Evolutionary conservation across 441 rosid species (phyloP).

Genomic region (Populus hybrid): DNA sequence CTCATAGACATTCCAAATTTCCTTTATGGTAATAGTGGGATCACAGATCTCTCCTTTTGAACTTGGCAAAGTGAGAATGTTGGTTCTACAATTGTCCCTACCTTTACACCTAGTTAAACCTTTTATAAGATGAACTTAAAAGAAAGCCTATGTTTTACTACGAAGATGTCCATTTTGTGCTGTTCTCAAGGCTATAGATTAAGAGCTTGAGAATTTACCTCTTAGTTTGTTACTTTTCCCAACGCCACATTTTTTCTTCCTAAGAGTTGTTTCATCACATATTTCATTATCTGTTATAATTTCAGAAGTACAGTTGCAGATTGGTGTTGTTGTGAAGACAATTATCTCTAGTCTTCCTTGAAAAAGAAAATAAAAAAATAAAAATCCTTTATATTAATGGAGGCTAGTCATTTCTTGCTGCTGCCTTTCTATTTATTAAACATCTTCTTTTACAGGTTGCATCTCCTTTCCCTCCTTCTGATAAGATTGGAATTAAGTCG

Average conservation of each 20-base stretch:
- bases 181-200: neutral
- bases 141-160: neutral
- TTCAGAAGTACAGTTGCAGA: neutral
- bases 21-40: neutral
- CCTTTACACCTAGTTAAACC: neutral
- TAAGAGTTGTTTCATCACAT: neutral
- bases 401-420: neutral
- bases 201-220: neutral
- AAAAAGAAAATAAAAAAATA: neutral
- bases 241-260: neutral
- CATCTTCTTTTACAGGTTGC: conserved; percentile 47
- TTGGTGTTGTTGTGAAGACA: neutral
- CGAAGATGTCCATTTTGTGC: neutral
- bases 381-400: neutral
- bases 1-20: neutral
- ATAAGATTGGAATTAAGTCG: conserved; percentile 88
- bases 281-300: neutral
- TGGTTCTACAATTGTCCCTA: neutral
- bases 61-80: neutral
- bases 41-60: neutral
- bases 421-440: neutral
- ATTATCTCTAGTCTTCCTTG: neutral
- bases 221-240: neutral
- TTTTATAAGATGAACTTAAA: neutral
- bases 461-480: conserved; percentile 95